Evolutionary conservation across 148 eudicot genomes (phyloP), one percentile per base, ranked within the genome.

Genomic region (Silene latifolia): DNA sequence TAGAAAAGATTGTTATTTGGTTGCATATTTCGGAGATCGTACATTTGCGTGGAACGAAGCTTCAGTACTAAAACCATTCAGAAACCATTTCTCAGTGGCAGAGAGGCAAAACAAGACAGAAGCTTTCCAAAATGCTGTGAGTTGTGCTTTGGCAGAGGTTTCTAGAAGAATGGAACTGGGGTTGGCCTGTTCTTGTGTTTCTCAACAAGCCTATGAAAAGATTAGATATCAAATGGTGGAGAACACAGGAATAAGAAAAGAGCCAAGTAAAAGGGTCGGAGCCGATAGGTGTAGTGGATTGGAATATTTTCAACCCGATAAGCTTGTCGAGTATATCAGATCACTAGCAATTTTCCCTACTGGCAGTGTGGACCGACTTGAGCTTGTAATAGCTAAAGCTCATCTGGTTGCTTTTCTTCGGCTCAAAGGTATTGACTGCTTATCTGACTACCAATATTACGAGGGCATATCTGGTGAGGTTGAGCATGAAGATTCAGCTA

Each of bases 41-140:
- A 84, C 93, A 32, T 93, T 93, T 80, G 92, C 97, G 70, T 93
- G 98, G 98, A 91, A 91, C 54, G 94, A 89, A 27, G 88, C 86
- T 47, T 86, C 94, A 69, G 80, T 84, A 4, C 73, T 93, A 21
- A 91, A 86, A 81, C 97, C 95, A 18, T 91, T 93, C 75, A 76
- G 89, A 78, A 77, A 85, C 51, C 82, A 89, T 86, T 93, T 91
- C 72, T 78, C 94, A 48, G 87, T 82, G 53, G 89, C 85, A 70
- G 92, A 88, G 90, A 89, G 84, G 82, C 98, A 88, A 79, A 89
- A 86, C 81, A 87, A 71, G 77, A 84, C 97, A 14, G 97, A 93
- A 79, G 62, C 85, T 74, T 88, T 89, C 81, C 91, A 84, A 74
- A 88, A 86, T 79, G 97, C 98, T 57, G 91, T 93, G 35, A 82